phyloP scores from a whole-genome alignment of 163 green algal genomes.

The Chlorella variabilis region DNA sequence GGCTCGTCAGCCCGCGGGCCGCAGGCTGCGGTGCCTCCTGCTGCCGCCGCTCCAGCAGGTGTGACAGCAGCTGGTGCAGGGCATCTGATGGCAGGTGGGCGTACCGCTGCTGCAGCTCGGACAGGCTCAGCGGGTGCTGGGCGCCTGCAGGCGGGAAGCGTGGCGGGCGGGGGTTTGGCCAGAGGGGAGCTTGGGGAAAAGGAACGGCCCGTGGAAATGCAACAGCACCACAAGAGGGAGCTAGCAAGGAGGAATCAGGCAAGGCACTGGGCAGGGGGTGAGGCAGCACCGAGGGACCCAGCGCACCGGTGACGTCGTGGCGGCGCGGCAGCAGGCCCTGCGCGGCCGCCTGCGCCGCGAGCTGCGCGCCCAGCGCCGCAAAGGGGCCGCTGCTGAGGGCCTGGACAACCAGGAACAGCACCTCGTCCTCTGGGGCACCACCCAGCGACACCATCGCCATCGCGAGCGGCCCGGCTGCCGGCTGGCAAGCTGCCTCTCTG shows the following conservation, averaged over 20 bases:
- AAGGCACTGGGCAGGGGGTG: too few relatives aligned
- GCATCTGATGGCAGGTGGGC: slow-evolving; percentile 31
- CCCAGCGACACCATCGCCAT: background rate
- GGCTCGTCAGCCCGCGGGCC: slow-evolving; percentile 17
- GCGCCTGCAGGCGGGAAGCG: slow-evolving; percentile 22
- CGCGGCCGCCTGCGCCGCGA: slow-evolving; percentile 43
- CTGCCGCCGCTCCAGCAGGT: slow-evolving; percentile 22
- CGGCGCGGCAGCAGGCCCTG: slow-evolving; percentile 49
- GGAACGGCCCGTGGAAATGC: too few relatives aligned
- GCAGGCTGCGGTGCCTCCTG: slow-evolving; percentile 13
- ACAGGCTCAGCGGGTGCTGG: slow-evolving; percentile 31
- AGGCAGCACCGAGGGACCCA: background rate
- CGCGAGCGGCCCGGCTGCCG: background rate
- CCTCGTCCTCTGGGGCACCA: slow-evolving; percentile 38
- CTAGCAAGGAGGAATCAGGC: too few relatives aligned
- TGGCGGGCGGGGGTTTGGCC: background rate
- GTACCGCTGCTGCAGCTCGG: slow-evolving; percentile 40
- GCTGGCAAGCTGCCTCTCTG: too few relatives aligned
- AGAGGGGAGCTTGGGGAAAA: background rate
- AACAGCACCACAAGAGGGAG: too few relatives aligned
- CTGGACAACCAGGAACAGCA: slow-evolving; percentile 63
- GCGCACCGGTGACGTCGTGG: slow-evolving; percentile 49
- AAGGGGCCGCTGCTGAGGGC: slow-evolving; percentile 48
- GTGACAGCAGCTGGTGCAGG: slow-evolving; percentile 37
- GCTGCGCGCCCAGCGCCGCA: slow-evolving; percentile 16